Evolutionary conservation across 1,139 yeast species (phyloP), one percentile per base, ranked within the genome.

Genomic region (Meyerozyma athensensis): DNA sequence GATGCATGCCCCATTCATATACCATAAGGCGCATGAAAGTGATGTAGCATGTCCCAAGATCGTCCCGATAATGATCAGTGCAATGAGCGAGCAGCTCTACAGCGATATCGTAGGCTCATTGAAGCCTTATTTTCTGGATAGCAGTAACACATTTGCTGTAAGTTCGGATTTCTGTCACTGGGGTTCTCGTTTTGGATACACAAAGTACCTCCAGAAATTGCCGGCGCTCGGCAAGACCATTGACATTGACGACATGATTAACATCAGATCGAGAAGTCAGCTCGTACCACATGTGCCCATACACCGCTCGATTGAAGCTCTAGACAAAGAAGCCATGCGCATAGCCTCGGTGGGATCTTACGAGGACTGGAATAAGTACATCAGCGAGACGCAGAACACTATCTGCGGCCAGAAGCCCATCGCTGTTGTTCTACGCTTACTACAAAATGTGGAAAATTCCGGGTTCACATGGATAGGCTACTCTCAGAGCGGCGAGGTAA

Each of bases 131-230:
- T 55, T 87, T 39, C 58, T 56, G 4, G 76, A 82, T 48, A 70
- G 72, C 18, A 61, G 62, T 24, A 83, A 80, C 52, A 80, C 87
- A 1, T 85, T 92, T 59, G 77, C 86, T 19, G 71, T 92, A 5
- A 85, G 95, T 52, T 79, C 95, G 1, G 99, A 92, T 61, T 94
- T 92, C 53, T 90, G 97, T 55, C 98, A 92, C 54, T 92, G 98
- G 98, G 97, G 97, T 1, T 52, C 72, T 4, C 63, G 95, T 34
- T 87, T 89, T 53, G 81, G 79, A 9, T 89, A 82, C 54, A 80
- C 82, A 2, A 68, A 72, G 26, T 85, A 84, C 52, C 66, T 79
- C 40, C 65, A 43, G 35, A 56, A 37, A 52, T 56, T 47, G 47
- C 21, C 38, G 37, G 45, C 48, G 34, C 38, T 30, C 10, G 37